Conservation (phyloP, 2,329 filamentous ascomycete species). For the Fusarium solani-melongenae region DNA sequence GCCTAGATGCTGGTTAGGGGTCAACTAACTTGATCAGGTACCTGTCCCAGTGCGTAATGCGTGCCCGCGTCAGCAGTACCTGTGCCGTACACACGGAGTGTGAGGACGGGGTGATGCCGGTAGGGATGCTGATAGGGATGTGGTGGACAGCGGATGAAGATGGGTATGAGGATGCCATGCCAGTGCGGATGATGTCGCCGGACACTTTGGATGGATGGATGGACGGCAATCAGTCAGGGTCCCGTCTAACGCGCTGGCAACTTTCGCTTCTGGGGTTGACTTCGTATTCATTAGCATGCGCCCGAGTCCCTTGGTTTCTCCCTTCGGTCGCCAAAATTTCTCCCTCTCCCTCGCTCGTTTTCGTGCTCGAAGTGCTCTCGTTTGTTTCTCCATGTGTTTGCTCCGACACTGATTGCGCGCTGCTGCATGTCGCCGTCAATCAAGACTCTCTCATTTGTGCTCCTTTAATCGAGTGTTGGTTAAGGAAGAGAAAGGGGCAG, state of each 20-base stretch:
- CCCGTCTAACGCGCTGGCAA: constrained; percentile 22
- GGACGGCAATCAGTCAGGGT: constrained; percentile 31
- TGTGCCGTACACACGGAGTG: constrained; percentile 29
- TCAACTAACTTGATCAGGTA: constrained; percentile 14
- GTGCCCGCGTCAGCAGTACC: constrained; percentile 23
- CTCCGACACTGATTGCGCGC: constrained; percentile 7
- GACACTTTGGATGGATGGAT: constrained; percentile 11
- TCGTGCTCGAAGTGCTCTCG: background rate
- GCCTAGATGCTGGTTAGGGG: constrained; percentile 11
- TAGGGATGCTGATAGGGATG: constrained; percentile 40
- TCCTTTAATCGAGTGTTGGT: constrained; percentile 16
- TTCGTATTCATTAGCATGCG: constrained; percentile 34
- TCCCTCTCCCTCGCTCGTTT: constrained; percentile 19
- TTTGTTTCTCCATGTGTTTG: background rate
- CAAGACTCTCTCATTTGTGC: constrained; percentile 8
- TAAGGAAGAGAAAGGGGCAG: constrained; percentile 19
- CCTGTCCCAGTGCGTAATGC: constrained; percentile 11
- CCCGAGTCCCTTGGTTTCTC: constrained; percentile 26
- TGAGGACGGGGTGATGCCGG: constrained; percentile 28
- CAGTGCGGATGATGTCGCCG: constrained; percentile 7
- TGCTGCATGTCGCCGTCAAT: background rate
- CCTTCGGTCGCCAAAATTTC: constrained; percentile 17
- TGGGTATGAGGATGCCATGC: constrained; percentile 9
- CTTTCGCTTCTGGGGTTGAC: constrained; percentile 37
- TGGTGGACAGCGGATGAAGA: constrained; percentile 19